These are phyloP conservation scores for Beta vulgaris DNA, from an alignment of 148 eudicot genomes.

Conservation along the genomic window DNA sequence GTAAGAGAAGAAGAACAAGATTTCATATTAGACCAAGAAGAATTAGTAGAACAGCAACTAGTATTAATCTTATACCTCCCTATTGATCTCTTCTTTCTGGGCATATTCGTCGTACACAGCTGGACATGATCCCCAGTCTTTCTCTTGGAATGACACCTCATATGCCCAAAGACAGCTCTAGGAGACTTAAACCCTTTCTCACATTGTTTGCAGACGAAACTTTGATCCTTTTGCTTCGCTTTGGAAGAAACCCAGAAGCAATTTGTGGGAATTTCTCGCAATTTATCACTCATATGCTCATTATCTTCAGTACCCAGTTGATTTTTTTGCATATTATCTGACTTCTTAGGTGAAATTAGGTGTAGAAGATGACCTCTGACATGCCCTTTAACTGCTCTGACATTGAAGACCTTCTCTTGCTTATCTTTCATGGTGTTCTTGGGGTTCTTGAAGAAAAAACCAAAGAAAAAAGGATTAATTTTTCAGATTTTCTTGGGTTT, in stretches of 20 bases:
- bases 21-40: conserved; percentile 29
- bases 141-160: conserved; percentile 40
- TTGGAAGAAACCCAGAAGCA: conserved; percentile 33
- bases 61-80: conserved; percentile 37
- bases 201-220: conserved; percentile 39
- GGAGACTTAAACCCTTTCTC: conserved; percentile 50
- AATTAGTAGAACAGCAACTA: conserved; percentile 6
- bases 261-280: conserved; percentile 38
- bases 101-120: background rate
- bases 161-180: conserved; percentile 54
- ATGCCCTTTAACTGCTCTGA: conserved; percentile 48
- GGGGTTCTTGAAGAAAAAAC: background rate
- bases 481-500: background rate
- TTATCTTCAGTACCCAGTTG: conserved; percentile 27
- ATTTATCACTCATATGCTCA: conserved; percentile 18
- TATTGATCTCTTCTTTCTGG: conserved; percentile 43
- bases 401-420: conserved; percentile 31
- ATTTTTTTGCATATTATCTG: conserved; percentile 11
- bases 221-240: background rate
- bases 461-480: too few species aligned
- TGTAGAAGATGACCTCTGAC: conserved; percentile 37
- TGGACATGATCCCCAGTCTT: background rate
- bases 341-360: conserved; percentile 22
- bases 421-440: conserved; percentile 30
- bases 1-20: background rate